Evolutionary conservation across 352 stramenopile genomes (phyloP).

Genomic region (Phytophthora idaei): DNA sequence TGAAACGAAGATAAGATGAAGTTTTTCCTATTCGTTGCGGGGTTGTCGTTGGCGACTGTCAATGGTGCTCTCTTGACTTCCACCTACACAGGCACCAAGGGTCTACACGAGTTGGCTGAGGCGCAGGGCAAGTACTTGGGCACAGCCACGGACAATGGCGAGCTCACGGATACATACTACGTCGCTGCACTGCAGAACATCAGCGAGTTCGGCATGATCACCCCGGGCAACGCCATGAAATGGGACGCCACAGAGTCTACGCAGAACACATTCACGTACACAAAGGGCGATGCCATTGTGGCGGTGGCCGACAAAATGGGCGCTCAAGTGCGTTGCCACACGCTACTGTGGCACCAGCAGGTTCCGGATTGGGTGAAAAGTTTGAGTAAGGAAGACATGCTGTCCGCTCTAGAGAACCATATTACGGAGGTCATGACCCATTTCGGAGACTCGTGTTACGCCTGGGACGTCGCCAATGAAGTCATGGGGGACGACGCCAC

Average conservation of each 20-base stretch:
- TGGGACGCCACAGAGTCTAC: conserved; percentile 30
- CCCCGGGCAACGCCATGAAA: conserved; percentile 38
- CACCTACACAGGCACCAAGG: conserved; percentile 29
- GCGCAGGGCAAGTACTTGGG: conserved; percentile 40
- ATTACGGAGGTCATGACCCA: conserved; percentile 35
- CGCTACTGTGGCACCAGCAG: conserved; percentile 34
- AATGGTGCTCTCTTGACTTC: conserved; percentile 21
- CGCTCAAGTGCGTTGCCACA: conserved; percentile 37
- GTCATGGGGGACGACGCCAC: conserved; percentile 34
- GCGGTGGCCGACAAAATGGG: conserved; percentile 27
- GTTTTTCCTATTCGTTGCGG: conserved; percentile 13
- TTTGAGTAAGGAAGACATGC: conserved; percentile 29
- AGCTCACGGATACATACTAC: conserved; percentile 31
- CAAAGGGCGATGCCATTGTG: conserved; percentile 25
- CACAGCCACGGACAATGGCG: conserved; percentile 32
- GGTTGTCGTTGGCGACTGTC: conserved; percentile 15
- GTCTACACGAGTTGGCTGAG: conserved; percentile 28
- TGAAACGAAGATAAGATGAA: conserved; percentile 7
- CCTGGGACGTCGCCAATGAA: conserved; percentile 38
- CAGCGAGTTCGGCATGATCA: conserved; percentile 37
- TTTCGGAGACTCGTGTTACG: conserved; percentile 35
- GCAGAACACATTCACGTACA: conserved; percentile 31
- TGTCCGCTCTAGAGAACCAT: conserved; percentile 33
- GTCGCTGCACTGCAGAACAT: conserved; percentile 25
- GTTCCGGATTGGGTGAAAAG: conserved; percentile 32